Evolutionary conservation across 225 moss, liverwort and hornwort genomes (phyloP), one percentile per base, ranked within the genome.

Genomic region (Physcomitrellopsis africana): DNA sequence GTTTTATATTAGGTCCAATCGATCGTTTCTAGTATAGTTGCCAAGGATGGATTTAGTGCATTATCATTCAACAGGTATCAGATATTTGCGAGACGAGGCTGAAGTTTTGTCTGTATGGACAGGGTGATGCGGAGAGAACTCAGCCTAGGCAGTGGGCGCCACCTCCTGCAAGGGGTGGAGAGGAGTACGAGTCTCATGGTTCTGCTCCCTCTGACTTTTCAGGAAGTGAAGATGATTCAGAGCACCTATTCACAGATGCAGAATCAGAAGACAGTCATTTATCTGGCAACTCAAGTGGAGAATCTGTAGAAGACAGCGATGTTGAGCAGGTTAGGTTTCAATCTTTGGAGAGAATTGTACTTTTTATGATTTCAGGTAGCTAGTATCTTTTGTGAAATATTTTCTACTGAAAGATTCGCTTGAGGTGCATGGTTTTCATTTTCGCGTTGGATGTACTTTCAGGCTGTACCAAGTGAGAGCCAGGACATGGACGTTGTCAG

Each of bases 181-280:
- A 86, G 67, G 86, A 81, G 48, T 87, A 85, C 18, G 92, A 83
- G 41, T 85, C 79, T 42, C 73, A 79, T 79, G 81, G 81, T 65
- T 85, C 84, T 67, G 54, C 82, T 61, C 65, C 78, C 61, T 88
- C 90, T 49, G 88, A 85, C 65, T 85, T 83, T 79, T 90, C 88
- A 60, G 82, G 78, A 75, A 90, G 86, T 70, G 92, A 86, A 63
- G 89, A 83, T 82, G 90, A 91, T 66, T 85, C 82, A 52, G 86
- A 86, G 11, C 81, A 78, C 57, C 51, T 83, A n/a, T 85, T 83
- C 68, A 82, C 86, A 26, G 85, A 88, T 76, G 86, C 79, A 47
- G 89, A 91, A 55, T 85, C 86, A 18, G 83, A 75, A 66, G 81
- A 87, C 53, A 80, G 86, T 72, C 81, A 81, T 10, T 63, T 80